These are phyloP conservation scores for Penicillium robsamsonii DNA, from an alignment of 495 filamentous ascomycete species.

Conservation along the genomic window DNA sequence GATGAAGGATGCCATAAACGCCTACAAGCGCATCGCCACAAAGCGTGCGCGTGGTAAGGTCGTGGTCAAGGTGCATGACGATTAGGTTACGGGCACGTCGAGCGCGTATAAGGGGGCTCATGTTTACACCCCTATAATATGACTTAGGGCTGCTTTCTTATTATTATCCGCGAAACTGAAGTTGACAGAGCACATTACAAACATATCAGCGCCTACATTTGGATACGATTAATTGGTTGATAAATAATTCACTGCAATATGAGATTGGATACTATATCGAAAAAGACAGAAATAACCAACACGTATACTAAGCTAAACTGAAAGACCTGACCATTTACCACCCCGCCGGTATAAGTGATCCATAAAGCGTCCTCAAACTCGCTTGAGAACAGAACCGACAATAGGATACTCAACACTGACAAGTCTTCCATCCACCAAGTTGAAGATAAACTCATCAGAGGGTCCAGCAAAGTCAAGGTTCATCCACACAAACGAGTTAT, in stretches of 20 bases:
- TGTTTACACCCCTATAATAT: too few species aligned
- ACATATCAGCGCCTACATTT: too few species aligned
- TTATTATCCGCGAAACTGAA: too few species aligned
- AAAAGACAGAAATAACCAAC: too few species aligned
- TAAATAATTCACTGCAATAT: too few species aligned
- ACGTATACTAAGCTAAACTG: background rate
- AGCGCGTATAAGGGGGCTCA: too few species aligned
- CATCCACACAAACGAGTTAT: slow-evolving; percentile 17
- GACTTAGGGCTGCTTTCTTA: too few species aligned
- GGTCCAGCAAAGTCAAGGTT: slow-evolving; percentile 8
- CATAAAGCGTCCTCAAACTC: background rate
- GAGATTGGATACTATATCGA: too few species aligned
- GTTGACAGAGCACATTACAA: too few species aligned
- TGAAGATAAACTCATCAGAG: slow-evolving; percentile 3
- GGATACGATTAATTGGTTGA: too few species aligned
- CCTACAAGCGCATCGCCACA: slow-evolving; percentile 33
- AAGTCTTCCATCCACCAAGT: slow-evolving; percentile 6
- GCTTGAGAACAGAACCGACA: background rate
- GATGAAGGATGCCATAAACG: slow-evolving; percentile 34
- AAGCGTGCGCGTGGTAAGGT: slow-evolving; percentile 40
- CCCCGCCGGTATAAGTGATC: background rate
- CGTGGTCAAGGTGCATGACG: slow-evolving; percentile 28
- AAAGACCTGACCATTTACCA: background rate
- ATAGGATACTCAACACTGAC: slow-evolving; percentile 7
- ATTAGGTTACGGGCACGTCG: background rate